Percentiles rank a stretch among this genome's conserved stretches.
Conservation (phyloP, 345 rosid genomes). For the Chamaenerion angustifolium region DNA sequence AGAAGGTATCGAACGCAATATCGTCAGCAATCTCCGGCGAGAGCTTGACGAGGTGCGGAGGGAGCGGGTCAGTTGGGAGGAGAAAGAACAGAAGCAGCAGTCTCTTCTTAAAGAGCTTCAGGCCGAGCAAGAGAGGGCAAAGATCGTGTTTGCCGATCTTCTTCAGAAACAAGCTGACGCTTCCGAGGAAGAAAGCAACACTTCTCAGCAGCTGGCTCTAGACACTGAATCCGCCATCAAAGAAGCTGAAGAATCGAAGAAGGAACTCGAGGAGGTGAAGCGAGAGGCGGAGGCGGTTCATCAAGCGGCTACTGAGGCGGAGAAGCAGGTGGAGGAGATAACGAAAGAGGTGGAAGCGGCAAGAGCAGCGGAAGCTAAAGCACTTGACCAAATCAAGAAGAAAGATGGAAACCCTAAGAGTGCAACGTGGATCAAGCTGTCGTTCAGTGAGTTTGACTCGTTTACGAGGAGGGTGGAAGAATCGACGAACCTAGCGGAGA, state of each 20-base stretch:
- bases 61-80: conserved; percentile 19
- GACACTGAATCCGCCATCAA: conserved; percentile 38
- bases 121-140: conserved; percentile 1
- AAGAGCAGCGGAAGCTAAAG: conserved; percentile 36
- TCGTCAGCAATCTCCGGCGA: conserved; percentile 25
- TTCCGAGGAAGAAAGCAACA: conserved; percentile 7
- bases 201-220: conserved; percentile 18
- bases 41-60: conserved; percentile 46
- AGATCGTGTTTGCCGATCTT: neutral
- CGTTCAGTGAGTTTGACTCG: conserved; percentile 37
- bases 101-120: conserved; percentile 2
- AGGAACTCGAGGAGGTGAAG: conserved; percentile 16
- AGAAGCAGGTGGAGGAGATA: conserved; percentile 30
- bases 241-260: conserved; percentile 22
- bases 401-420: conserved; percentile 22
- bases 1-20: conserved; percentile 36
- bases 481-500: conserved; percentile 22
- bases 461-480: conserved; percentile 42
- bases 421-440: conserved; percentile 31
- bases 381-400: conserved; percentile 32
- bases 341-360: conserved; percentile 41
- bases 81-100: conserved; percentile 21
- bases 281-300: conserved; percentile 17
- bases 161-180: conserved; percentile 3
- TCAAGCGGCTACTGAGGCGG: conserved; percentile 24